Conservation (phyloP, 495 filamentous ascomycete genomes). For the Aspergillus conjunctus region DNA sequence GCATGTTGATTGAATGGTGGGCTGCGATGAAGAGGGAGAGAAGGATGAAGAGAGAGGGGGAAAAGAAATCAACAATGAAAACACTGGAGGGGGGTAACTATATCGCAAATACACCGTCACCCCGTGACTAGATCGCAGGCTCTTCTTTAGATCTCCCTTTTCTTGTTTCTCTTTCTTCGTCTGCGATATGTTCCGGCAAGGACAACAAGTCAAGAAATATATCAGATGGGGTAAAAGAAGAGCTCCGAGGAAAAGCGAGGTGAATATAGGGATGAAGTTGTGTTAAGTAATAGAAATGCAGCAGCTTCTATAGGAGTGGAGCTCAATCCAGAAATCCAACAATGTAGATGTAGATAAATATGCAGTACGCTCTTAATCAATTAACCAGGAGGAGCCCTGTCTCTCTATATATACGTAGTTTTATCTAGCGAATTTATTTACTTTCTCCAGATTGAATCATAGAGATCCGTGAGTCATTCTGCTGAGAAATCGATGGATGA, state of each 20-base stretch:
- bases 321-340: not conserved
- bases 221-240: not conserved
- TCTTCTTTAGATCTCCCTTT: not conserved
- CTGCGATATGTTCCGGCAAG: not conserved
- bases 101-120: not conserved
- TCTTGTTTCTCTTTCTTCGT: not conserved
- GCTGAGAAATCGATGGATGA: not conserved
- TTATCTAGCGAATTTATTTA: not conserved
- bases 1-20: constrained; percentile 17
- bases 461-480: not conserved
- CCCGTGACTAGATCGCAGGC: not conserved
- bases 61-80: not conserved
- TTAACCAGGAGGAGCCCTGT: not conserved
- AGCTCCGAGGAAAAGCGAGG: not conserved
- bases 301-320: not conserved
- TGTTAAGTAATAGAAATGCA: not conserved
- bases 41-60: not conserved
- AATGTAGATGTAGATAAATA: not conserved
- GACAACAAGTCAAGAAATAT: not conserved
- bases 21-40: not conserved
- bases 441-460: not conserved
- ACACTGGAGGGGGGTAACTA: not conserved
- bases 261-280: not conserved
- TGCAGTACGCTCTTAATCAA: not conserved
- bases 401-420: not conserved